Percentiles rank a stretch among this genome's conserved stretches.
These are phyloP conservation scores for Phenoliferia sp. DNA, from an alignment of 1,284 basidiomycete species.

Conservation along the genomic window DNA sequence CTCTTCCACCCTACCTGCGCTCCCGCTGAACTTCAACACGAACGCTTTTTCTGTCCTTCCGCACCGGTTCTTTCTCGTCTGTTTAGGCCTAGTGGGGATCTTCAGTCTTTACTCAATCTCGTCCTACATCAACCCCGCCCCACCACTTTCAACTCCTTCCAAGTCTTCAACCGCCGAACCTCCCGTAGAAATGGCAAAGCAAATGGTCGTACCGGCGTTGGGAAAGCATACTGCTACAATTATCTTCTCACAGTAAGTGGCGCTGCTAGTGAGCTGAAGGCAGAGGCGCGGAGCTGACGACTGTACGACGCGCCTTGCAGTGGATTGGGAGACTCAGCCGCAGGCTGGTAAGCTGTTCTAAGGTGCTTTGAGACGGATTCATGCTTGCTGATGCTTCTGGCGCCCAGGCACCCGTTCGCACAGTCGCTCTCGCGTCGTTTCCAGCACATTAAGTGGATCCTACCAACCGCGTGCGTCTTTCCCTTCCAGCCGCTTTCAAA, in stretches of 20 bases:
- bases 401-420: slow-evolving; percentile 16
- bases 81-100: background rate
- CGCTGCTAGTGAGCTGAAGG: background rate
- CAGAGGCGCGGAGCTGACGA: background rate
- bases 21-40: too few species aligned
- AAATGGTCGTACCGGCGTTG: slow-evolving; percentile 1
- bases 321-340: slow-evolving; percentile 31
- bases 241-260: slow-evolving; percentile 69
- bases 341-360: slow-evolving; percentile 28
- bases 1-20: too few species aligned
- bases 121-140: background rate
- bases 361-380: background rate
- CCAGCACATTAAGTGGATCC: slow-evolving; percentile 49
- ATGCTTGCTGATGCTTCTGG: background rate
- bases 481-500: background rate
- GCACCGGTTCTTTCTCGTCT: background rate
- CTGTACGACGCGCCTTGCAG: background rate
- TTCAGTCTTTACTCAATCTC: background rate
- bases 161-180: background rate
- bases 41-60: background rate
- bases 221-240: slow-evolving; percentile 73
- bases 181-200: background rate
- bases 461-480: slow-evolving; percentile 61
- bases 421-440: slow-evolving; percentile 17
- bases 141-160: background rate